phyloP scores from a whole-genome alignment of 352 stramenopile species.

The Pseudoperonospora humuli region DNA sequence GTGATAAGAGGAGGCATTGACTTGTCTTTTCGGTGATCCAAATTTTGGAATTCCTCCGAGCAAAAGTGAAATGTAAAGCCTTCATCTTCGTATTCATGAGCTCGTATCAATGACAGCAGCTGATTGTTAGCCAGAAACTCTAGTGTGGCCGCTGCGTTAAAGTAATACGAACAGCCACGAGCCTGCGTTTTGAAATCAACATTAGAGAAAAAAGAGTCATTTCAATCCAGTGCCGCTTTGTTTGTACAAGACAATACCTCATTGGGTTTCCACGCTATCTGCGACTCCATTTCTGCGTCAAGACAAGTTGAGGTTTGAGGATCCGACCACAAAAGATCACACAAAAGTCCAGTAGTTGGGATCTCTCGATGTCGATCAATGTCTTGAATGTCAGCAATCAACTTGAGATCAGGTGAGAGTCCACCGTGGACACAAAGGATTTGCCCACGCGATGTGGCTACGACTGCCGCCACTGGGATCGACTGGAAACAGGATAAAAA shows the following conservation, averaged over 20 bases:
- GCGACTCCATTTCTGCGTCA: constrained; percentile 5
- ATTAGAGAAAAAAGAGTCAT: no score
- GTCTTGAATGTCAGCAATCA: constrained; percentile 41
- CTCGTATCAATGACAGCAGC: constrained; percentile 64
- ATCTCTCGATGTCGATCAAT: constrained; percentile 64
- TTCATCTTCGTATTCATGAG: constrained; percentile 74
- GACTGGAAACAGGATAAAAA: constrained; percentile 76
- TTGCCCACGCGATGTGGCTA: constrained; percentile 35
- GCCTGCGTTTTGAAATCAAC: no score
- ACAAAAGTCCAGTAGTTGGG: constrained; percentile 48
- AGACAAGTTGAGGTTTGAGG: constrained; percentile 20
- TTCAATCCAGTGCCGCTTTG: background rate
- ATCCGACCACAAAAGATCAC: constrained; percentile 72
- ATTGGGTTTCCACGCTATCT: constrained; percentile 18
- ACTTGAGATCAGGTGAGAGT: constrained; percentile 47
- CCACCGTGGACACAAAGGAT: constrained; percentile 71
- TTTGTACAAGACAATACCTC: constrained; percentile 6
- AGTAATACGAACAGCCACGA: constrained; percentile 81
- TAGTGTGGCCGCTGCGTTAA: constrained; percentile 73
- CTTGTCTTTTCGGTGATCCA: constrained; percentile 45
- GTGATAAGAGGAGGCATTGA: constrained; percentile 82
- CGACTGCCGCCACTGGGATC: constrained; percentile 51
- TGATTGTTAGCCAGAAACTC: constrained; percentile 61
- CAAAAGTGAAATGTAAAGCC: constrained; percentile 63
- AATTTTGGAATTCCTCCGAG: constrained; percentile 25